Evolutionary conservation across 108 stramenopile species (phyloP).

Genomic region (Fistulifera solaris): DNA sequence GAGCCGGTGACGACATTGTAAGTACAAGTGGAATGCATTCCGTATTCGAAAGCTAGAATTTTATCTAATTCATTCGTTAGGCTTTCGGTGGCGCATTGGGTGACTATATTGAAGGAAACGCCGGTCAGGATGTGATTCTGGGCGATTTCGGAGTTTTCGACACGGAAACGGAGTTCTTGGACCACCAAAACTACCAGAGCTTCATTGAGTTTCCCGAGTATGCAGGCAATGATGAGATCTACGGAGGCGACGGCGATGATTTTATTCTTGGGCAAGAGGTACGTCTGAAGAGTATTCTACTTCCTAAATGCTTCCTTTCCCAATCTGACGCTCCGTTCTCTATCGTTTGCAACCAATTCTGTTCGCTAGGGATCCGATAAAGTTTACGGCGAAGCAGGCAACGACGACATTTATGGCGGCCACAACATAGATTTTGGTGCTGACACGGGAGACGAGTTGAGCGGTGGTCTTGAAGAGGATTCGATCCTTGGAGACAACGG

Average conservation of each 20-base stretch:
- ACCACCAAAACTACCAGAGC: slow-evolving; percentile 1
- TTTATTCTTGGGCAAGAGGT: slow-evolving; percentile 19
- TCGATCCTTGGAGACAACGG: slow-evolving; percentile 27
- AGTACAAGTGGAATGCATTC: too few species aligned
- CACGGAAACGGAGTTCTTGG: neutral
- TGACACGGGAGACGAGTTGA: slow-evolving; percentile 14
- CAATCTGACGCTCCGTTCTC: neutral
- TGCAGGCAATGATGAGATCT: slow-evolving; percentile 14
- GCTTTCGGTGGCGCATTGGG: slow-evolving; percentile 19
- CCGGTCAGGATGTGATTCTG: slow-evolving; percentile 20
- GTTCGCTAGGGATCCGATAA: slow-evolving; percentile 5
- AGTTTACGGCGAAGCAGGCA: slow-evolving; percentile 14
- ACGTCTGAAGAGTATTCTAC: neutral
- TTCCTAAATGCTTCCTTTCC: neutral
- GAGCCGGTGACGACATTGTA: slow-evolving; percentile 20
- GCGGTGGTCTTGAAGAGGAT: slow-evolving; percentile 13
- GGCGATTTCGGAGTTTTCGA: slow-evolving; percentile 22
- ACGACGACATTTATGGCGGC: slow-evolving; percentile 22
- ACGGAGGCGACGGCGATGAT: slow-evolving; percentile 19
- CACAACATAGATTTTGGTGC: slow-evolving; percentile 16
- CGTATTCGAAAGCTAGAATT: too few species aligned
- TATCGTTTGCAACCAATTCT: too few species aligned
- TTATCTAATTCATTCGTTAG: too few species aligned
- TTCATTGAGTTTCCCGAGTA: slow-evolving; percentile 8
- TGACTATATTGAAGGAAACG: slow-evolving; percentile 18